Conservation (phyloP, 371 early-diverging fungal genomes). For the Mucor saturninus region DNA sequence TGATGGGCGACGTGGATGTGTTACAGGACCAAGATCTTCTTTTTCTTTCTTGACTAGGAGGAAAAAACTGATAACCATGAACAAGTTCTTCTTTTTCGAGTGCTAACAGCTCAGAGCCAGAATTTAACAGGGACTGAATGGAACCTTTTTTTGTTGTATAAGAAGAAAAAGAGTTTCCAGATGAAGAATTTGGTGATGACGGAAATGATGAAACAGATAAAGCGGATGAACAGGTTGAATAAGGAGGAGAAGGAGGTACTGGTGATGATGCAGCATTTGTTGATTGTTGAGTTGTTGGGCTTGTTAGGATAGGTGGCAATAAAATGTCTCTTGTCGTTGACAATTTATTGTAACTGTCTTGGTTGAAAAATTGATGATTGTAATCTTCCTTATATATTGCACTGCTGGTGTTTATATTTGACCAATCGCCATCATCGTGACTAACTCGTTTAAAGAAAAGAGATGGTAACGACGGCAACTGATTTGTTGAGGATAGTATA, state of each 20-base stretch:
- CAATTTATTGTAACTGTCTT: not conserved
- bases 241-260: constrained; percentile 16
- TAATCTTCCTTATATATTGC: not conserved
- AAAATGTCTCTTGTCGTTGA: constrained; percentile 14
- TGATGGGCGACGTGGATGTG: not conserved
- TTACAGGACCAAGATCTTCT: constrained; percentile 6
- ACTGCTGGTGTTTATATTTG: not conserved
- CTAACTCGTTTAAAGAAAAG: not conserved
- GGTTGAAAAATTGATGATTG: not conserved
- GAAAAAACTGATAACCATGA: not conserved
- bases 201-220: constrained; percentile 27
- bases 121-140: constrained; percentile 49
- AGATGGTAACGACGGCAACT: constrained; percentile 14
- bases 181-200: constrained; percentile 28
- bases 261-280: constrained; percentile 4
- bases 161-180: constrained; percentile 10
- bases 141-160: constrained; percentile 29
- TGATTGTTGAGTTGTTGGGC: not conserved
- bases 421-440: not conserved
- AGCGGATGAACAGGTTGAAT: constrained; percentile 17
- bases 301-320: constrained; percentile 16
- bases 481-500: not conserved
- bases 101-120: constrained; percentile 32
- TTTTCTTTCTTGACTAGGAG: not conserved
- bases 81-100: constrained; percentile 24